Evolutionary conservation across 768 basidiomycete species (phyloP).

Genomic region (Hemileccinum impolitum): DNA sequence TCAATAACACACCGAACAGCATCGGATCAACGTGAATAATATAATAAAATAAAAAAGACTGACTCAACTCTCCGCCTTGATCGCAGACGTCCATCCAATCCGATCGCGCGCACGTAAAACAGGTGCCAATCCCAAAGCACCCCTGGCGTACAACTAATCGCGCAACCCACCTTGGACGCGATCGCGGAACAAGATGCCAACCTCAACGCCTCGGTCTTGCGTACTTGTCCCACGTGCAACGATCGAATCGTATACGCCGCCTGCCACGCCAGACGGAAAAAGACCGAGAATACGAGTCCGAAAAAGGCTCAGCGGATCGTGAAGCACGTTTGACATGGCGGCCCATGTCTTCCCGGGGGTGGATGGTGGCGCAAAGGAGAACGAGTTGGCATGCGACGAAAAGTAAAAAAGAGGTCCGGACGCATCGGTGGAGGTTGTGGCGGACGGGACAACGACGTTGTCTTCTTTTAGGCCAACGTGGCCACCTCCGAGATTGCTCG

Average conservation of each 20-base stretch:
- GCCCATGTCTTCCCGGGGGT: slow-evolving; percentile 51
- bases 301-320: slow-evolving; percentile 63
- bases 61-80: slow-evolving; percentile 58
- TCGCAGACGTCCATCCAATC: slow-evolving; percentile 58
- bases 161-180: slow-evolving; percentile 51
- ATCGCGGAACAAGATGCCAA: slow-evolving; percentile 47
- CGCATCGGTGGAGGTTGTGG: slow-evolving; percentile 47
- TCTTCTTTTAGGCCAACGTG: slow-evolving; percentile 66
- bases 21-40: background rate
- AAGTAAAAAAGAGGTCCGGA: slow-evolving; percentile 58
- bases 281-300: slow-evolving; percentile 62
- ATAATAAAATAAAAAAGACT: slow-evolving; percentile 9
- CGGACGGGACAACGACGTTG: slow-evolving; percentile 13
- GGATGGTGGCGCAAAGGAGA: slow-evolving; percentile 40
- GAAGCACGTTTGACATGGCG: no score
- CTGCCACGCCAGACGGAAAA: slow-evolving; percentile 64
- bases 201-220: slow-evolving; percentile 50
- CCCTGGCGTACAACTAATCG: slow-evolving; percentile 52
- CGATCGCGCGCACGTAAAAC: slow-evolving; percentile 54
- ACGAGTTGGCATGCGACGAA: slow-evolving; percentile 59
- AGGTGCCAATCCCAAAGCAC: slow-evolving; percentile 62
- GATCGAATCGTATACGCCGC: slow-evolving; percentile 65
- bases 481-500: slow-evolving; percentile 46
- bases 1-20: background rate
- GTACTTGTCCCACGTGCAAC: slow-evolving; percentile 46